These are phyloP conservation scores for Cotoneaster glaucophyllus DNA, from an alignment of 306 rosid species.

Conservation along the genomic window DNA sequence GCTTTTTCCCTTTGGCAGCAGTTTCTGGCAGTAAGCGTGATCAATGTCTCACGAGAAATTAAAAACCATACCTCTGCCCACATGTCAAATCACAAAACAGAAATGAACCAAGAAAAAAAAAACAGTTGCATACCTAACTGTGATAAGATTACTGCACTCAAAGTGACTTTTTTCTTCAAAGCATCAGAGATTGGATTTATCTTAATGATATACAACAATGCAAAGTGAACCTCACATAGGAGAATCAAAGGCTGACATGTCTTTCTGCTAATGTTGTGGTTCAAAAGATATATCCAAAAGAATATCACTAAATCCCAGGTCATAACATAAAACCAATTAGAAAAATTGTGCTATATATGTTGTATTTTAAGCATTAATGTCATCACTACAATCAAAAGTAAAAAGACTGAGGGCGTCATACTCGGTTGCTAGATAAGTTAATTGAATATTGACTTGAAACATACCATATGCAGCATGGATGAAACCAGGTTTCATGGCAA, in stretches of 20 bases:
- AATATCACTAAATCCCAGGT: slow-evolving; percentile 67
- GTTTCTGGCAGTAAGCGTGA: slow-evolving; percentile 2
- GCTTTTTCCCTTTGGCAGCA: slow-evolving; percentile 8
- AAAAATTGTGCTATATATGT: slow-evolving; percentile 12
- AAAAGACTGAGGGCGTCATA: background rate
- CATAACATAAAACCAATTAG: slow-evolving; percentile 33
- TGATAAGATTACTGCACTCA: slow-evolving; percentile 55
- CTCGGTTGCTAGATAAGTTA: background rate
- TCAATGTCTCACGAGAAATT: background rate
- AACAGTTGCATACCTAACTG: slow-evolving; percentile 65
- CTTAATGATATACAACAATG: slow-evolving; percentile 61
- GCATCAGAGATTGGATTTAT: slow-evolving; percentile 60
- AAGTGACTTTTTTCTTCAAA: slow-evolving; percentile 70
- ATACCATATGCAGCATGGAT: slow-evolving; percentile 93
- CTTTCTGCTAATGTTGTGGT: slow-evolving; percentile 71
- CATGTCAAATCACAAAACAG: too few species aligned
- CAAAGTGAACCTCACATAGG: slow-evolving; percentile 83
- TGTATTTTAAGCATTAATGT: background rate
- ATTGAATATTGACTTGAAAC: slow-evolving; percentile 23
- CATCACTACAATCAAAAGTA: background rate
- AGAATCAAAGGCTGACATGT: slow-evolving; percentile 75
- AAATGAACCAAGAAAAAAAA: too few species aligned
- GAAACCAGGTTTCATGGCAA: slow-evolving; percentile 90
- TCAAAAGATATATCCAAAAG: slow-evolving; percentile 85
- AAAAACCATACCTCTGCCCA: too few species aligned